Conservation (phyloP, 139 green algal genomes). For the Pseudopediastrum boryanum region DNA sequence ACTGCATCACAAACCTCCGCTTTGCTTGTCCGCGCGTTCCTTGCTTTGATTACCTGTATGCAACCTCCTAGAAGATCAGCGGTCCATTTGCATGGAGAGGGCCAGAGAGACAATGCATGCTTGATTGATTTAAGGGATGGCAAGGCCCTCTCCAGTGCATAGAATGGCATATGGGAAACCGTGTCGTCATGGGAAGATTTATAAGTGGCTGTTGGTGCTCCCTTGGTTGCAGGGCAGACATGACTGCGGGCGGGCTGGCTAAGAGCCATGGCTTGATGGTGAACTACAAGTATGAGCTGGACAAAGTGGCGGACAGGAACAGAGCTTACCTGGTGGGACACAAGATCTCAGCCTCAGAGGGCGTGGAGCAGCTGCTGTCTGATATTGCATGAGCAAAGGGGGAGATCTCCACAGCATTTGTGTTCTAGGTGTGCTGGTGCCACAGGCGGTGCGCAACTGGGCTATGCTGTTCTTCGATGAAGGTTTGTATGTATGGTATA, state of each 20-base stretch:
- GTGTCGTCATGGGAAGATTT: neutral
- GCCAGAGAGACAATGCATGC: neutral
- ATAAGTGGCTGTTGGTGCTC: neutral
- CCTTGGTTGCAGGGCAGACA: constrained; percentile 51
- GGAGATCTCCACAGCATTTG: no score
- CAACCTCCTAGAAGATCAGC: no score
- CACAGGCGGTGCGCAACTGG: no score
- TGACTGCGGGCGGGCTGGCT: constrained; percentile 45
- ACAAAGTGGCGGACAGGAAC: constrained; percentile 42
- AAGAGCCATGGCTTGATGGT: constrained; percentile 80
- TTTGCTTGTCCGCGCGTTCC: no score
- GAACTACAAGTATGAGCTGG: constrained; percentile 76
- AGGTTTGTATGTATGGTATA: no score
- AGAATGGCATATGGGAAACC: neutral
- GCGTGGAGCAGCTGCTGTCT: constrained; percentile 21
- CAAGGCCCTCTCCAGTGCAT: neutral
- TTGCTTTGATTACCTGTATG: neutral
- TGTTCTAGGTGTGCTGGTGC: no score
- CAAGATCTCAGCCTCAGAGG: constrained; percentile 26
- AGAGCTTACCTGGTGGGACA: constrained; percentile 53
- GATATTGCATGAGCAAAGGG: constrained; percentile 8
- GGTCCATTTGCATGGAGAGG: no score
- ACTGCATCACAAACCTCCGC: no score
- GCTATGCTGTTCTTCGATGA: no score
- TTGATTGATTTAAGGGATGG: neutral